phyloP scores from a whole-genome alignment of 2,329 filamentous ascomycete species.

The Venturia oleaginea region DNA sequence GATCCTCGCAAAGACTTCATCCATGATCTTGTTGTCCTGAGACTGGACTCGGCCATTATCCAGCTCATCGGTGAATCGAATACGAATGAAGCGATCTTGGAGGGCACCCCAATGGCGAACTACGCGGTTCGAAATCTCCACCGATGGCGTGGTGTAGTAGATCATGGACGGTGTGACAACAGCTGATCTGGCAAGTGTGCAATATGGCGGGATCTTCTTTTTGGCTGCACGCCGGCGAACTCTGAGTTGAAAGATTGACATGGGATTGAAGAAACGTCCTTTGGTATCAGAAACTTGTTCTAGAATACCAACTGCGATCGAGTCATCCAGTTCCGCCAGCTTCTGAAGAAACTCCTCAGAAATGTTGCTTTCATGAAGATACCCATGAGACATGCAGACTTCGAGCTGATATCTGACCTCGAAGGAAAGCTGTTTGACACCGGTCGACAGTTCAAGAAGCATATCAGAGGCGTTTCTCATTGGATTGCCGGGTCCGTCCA shows the following conservation, averaged over 20 bases:
- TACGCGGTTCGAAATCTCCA: conserved; percentile 84
- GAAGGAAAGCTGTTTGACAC: conserved; percentile 3
- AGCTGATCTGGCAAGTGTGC: conserved; percentile 65
- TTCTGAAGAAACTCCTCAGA: conserved; percentile 55
- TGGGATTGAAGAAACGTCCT: conserved; percentile 56
- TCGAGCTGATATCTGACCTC: conserved; percentile 79
- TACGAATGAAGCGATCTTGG: conserved; percentile 73
- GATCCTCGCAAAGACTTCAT: conserved; percentile 64
- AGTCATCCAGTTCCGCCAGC: conserved; percentile 33
- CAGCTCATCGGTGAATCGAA: conserved; percentile 83
- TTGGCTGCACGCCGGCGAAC: conserved; percentile 30
- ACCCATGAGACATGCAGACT: conserved; percentile 75
- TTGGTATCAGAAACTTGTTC: conserved; percentile 64
- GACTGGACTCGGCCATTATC: conserved; percentile 33
- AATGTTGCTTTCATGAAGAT: conserved; percentile 69
- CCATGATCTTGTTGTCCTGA: conserved; percentile 26
- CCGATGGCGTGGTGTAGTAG: conserved; percentile 63
- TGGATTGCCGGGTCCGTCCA: conserved; percentile 6
- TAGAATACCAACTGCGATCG: conserved; percentile 57
- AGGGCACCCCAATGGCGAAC: conserved; percentile 60
- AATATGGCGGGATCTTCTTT: conserved; percentile 57
- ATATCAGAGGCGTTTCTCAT: not conserved
- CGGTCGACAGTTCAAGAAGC: not conserved
- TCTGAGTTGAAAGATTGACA: conserved; percentile 56
- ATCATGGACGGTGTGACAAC: conserved; percentile 78